phyloP scores from a whole-genome alignment of 768 basidiomycete genomes.

The Boletus speciosus region DNA sequence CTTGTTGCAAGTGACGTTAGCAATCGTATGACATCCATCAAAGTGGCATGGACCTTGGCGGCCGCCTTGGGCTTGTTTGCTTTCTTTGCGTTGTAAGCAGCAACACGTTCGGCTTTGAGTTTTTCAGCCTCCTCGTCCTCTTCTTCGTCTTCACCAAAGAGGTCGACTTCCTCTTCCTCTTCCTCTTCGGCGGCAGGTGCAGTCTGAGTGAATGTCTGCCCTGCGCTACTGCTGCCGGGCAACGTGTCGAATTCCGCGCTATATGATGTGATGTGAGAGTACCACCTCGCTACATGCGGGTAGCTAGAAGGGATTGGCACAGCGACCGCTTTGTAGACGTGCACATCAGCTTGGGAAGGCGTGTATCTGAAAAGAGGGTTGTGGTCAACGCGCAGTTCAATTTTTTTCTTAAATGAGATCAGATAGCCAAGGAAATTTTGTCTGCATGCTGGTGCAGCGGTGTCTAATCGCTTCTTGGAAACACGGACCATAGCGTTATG shows the following conservation, averaged over 20 bases:
- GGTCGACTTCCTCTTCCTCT: slow-evolving; percentile 74
- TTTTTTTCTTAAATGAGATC: slow-evolving; percentile 35
- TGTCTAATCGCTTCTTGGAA: slow-evolving; percentile 95
- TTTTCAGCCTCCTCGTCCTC: slow-evolving; percentile 83
- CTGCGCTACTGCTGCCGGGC: slow-evolving; percentile 81
- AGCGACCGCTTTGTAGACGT: slow-evolving; percentile 79
- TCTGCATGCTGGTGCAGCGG: slow-evolving; percentile 78
- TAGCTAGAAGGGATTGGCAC: slow-evolving; percentile 60
- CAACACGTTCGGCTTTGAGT: slow-evolving; percentile 89
- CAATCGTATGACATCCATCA: slow-evolving; percentile 2
- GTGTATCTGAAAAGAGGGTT: slow-evolving; percentile 56
- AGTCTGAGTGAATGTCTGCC: slow-evolving; percentile 64
- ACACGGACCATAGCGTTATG: slow-evolving; percentile 90
- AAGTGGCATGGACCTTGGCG: slow-evolving; percentile 64
- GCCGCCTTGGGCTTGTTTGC: slow-evolving; percentile 82
- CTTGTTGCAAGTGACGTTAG: slow-evolving; percentile 50
- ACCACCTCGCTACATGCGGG: slow-evolving; percentile 87
- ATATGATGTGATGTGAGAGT: slow-evolving; percentile 90
- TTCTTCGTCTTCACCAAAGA: slow-evolving; percentile 84
- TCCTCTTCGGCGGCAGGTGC: slow-evolving; percentile 50
- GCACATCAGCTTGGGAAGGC: slow-evolving; percentile 92
- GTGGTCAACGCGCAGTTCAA: slow-evolving; percentile 3
- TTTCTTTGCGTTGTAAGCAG: slow-evolving; percentile 91
- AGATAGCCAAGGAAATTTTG: slow-evolving; percentile 68
- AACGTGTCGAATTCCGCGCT: slow-evolving; percentile 71